phyloP scores from a whole-genome alignment of 768 basidiomycete genomes.

The Termitomyces heimii region DNA sequence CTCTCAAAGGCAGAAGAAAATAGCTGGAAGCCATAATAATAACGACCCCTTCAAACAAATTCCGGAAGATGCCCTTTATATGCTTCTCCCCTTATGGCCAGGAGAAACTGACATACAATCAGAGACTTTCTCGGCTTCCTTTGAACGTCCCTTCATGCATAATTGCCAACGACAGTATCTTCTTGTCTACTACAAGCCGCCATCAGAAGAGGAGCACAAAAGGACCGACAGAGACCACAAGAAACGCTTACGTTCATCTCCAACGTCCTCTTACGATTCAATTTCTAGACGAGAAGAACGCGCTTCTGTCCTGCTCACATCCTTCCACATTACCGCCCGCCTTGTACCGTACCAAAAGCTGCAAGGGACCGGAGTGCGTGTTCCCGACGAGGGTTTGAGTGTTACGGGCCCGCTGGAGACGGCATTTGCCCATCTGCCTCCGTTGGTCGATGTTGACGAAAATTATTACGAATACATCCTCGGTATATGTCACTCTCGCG shows the following conservation, averaged over 20 bases:
- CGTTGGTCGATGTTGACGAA: slow-evolving; percentile 27
- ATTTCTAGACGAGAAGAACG: slow-evolving; percentile 31
- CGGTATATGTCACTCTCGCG: slow-evolving; percentile 56
- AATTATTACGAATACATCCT: slow-evolving; percentile 42
- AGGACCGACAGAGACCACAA: slow-evolving; percentile 31
- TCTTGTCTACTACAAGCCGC: slow-evolving; percentile 69
- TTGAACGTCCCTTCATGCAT: slow-evolving; percentile 31
- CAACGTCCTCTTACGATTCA: slow-evolving; percentile 30
- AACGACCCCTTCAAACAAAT: slow-evolving; percentile 53
- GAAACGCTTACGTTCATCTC: slow-evolving; percentile 36
- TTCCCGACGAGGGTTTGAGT: slow-evolving; percentile 66
- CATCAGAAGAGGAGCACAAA: slow-evolving; percentile 15
- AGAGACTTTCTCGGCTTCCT: slow-evolving; percentile 19
- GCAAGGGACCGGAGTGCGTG: slow-evolving; percentile 64
- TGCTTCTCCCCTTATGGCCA: slow-evolving; percentile 85
- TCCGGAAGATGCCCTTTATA: slow-evolving; percentile 66
- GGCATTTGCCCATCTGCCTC: slow-evolving; percentile 42
- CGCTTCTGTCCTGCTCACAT: slow-evolving; percentile 42
- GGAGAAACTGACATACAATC: slow-evolving; percentile 56
- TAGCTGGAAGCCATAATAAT: slow-evolving; percentile 18
- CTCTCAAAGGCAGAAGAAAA: slow-evolving; percentile 24
- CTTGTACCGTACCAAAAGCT: slow-evolving; percentile 70
- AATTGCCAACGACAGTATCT: slow-evolving; percentile 60
- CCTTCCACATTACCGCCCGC: slow-evolving; percentile 72
- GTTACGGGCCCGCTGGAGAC: slow-evolving; percentile 55